These are phyloP conservation scores for Ceratocystis cacaofunesta DNA, from an alignment of 2,329 filamentous ascomycete species.

Conservation along the genomic window DNA sequence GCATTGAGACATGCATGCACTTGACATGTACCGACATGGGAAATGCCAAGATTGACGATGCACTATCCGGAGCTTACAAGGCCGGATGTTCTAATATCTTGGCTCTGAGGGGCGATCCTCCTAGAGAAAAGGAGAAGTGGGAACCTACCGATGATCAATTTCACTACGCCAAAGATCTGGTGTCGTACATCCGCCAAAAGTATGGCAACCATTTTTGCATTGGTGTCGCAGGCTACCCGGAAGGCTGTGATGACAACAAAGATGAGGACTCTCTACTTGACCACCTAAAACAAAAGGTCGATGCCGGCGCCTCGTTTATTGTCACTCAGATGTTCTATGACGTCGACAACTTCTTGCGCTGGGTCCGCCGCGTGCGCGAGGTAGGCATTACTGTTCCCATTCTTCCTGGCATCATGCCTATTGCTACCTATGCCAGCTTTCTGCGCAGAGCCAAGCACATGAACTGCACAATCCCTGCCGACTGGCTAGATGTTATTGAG, in stretches of 20 bases:
- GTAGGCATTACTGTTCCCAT: slow-evolving; percentile 74
- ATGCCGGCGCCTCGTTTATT: slow-evolving; percentile 83
- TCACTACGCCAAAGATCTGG: slow-evolving; percentile 81
- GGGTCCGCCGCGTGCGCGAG: slow-evolving; percentile 74
- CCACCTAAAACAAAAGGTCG: slow-evolving; percentile 93
- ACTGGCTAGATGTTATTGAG: slow-evolving; percentile 70
- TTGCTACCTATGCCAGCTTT: slow-evolving; percentile 90
- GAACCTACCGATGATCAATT: slow-evolving; percentile 75
- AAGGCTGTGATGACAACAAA: slow-evolving; percentile 86
- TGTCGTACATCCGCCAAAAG: slow-evolving; percentile 62
- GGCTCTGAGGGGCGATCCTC: slow-evolving; percentile 82
- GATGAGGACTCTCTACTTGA: slow-evolving; percentile 73
- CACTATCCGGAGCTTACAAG: slow-evolving; percentile 76
- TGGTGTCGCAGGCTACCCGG: slow-evolving; percentile 90
- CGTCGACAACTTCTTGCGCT: slow-evolving; percentile 81
- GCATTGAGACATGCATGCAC: slow-evolving; percentile 97
- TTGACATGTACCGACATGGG: slow-evolving; percentile 98
- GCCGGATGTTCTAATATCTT: slow-evolving; percentile 95
- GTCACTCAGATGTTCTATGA: slow-evolving; percentile 99
- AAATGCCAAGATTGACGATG: slow-evolving; percentile 75
- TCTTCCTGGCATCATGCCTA: slow-evolving; percentile 72
- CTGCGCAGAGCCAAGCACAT: slow-evolving; percentile 82
- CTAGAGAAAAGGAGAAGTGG: slow-evolving; percentile 88
- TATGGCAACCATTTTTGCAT: slow-evolving; percentile 77
- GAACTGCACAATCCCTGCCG: slow-evolving; percentile 64